A percentile compares a stretch with the other conserved stretches of the same genome.
These are phyloP conservation scores for Teunomyces gatunensis DNA, from an alignment of 805 yeast species.

Conservation along the genomic window DNA sequence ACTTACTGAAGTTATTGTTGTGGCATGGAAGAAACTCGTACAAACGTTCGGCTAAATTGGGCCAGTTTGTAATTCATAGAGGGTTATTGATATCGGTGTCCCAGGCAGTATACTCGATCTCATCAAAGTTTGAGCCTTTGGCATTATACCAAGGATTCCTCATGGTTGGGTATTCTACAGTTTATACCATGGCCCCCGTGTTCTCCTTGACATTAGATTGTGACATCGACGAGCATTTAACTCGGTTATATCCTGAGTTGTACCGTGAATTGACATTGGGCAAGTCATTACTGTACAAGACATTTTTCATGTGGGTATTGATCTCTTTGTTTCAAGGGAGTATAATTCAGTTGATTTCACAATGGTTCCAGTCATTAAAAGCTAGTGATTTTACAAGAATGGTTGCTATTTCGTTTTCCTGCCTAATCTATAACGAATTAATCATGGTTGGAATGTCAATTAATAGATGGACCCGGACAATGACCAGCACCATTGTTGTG, in stretches of 20 bases:
- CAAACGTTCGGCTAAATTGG: conserved; percentile 89
- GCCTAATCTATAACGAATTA: conserved; percentile 79
- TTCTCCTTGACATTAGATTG: conserved; percentile 87
- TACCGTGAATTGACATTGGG: conserved; percentile 91
- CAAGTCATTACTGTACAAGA: conserved; percentile 75
- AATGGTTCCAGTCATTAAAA: conserved; percentile 64
- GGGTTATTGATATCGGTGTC: conserved; percentile 92
- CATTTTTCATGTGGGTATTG: conserved; percentile 88
- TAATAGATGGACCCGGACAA: conserved; percentile 82
- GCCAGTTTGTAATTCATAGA: conserved; percentile 95
- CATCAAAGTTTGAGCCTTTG: conserved; percentile 86
- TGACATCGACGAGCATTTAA: conserved; percentile 86
- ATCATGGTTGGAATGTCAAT: conserved; percentile 92
- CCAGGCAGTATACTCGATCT: conserved; percentile 87
- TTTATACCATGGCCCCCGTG: conserved; percentile 98
- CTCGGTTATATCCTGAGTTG: conserved; percentile 88
- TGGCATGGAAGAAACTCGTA: conserved; percentile 99
- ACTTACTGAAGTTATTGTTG: conserved; percentile 75
- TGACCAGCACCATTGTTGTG: conserved; percentile 69
- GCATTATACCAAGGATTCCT: conserved; percentile 95
- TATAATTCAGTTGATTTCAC: conserved; percentile 80
- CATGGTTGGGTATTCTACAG: conserved; percentile 97
- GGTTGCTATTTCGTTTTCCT: conserved; percentile 86
- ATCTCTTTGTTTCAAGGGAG: conserved; percentile 90
- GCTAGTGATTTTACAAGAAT: conserved; percentile 55